A percentile compares a stretch with the other conserved stretches of the same genome.
Conservation (phyloP, 345 rosid species). For the Salix arbutifolia region DNA sequence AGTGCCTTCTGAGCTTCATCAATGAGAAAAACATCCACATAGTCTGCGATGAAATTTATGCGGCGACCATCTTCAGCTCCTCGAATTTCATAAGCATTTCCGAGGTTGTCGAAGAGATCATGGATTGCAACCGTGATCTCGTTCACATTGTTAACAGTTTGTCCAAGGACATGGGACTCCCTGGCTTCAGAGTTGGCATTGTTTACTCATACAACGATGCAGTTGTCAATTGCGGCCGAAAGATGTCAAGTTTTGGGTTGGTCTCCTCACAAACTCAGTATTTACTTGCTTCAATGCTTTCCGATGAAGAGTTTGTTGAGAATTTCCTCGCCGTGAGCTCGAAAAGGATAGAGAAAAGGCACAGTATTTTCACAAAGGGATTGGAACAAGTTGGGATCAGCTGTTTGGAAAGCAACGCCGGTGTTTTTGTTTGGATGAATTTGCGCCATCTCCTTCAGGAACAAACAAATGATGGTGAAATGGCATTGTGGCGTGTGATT, state of each 20-base stretch:
- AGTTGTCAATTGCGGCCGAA: slow-evolving; percentile 56
- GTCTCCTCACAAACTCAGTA: slow-evolving; percentile 72
- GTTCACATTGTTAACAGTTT: slow-evolving; percentile 76
- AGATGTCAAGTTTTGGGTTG: slow-evolving; percentile 85
- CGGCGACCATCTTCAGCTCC: slow-evolving; percentile 55
- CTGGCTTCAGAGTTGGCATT: slow-evolving; percentile 77
- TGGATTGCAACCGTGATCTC: slow-evolving; percentile 45
- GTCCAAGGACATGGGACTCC: slow-evolving; percentile 92
- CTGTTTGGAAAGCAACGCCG: slow-evolving; percentile 55
- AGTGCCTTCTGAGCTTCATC: slow-evolving; percentile 44
- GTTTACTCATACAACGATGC: slow-evolving; percentile 70
- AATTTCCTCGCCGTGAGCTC: slow-evolving; percentile 50
- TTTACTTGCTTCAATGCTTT: slow-evolving; percentile 66
- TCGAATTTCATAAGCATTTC: slow-evolving; percentile 59
- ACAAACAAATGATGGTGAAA: slow-evolving; percentile 45
- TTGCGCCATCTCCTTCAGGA: slow-evolving; percentile 51
- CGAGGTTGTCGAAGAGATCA: slow-evolving; percentile 43
- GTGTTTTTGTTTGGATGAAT: slow-evolving; percentile 84
- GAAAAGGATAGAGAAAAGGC: slow-evolving; percentile 46
- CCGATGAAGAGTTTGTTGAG: slow-evolving; percentile 53
- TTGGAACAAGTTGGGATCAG: slow-evolving; percentile 48
- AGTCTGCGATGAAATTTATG: slow-evolving; percentile 79
- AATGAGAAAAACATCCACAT: slow-evolving; percentile 58
- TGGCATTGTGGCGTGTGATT: slow-evolving; percentile 57
- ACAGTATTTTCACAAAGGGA: slow-evolving; percentile 37